Evolutionary conservation across 495 filamentous ascomycete genomes (phyloP), one percentile per base, ranked within the genome.

Genomic region (Penicillium bialowiezense): DNA sequence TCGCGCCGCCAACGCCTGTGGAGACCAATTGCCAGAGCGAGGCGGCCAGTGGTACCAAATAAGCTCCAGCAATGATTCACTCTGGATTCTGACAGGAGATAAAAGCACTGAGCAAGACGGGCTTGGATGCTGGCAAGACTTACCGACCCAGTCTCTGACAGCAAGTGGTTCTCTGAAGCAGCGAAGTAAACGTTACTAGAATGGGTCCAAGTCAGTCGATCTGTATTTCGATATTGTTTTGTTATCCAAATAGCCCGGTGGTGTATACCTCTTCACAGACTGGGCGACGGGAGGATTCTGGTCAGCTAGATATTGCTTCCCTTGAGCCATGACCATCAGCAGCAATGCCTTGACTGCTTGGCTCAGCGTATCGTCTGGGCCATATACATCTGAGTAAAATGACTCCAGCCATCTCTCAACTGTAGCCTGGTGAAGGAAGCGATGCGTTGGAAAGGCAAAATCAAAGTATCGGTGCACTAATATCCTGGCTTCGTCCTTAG

Each of bases 51-150:
- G 3, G 68, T 75, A 1, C 71, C 69, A 41, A 70, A 70, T 1
- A 70, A 48, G 40, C 62, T 68, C 67, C 67, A 70, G 23, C 63
- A 65, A 33, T 70, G 65, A 36, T 70, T 70, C 33, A 68, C 64
- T 18, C 65, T 49, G 7, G 67, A 70, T 21, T 67, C 55, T 0
- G 60, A 64, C 1, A 70, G 23, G 1, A 70, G 56, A 39, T 68
- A 68, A 40, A 70, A 62, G 39, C 65, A 68, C 34, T 68, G 65
- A 17, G 62, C 61, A 15, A 68, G 46, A 6, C 65, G 63, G 23
- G 60, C 65, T 41, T 71, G 67, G 10, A 66, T 59, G 26, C 64
- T 68, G 0, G 62, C 59, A 5, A 71, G 42, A 6, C 56, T 56
- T 13, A 67, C 59, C 12, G 58, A 54, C 0, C 67, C 67, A 0